Evolutionary conservation across 208 protist species (phyloP).

Genomic region (Trypanosoma avium): DNA sequence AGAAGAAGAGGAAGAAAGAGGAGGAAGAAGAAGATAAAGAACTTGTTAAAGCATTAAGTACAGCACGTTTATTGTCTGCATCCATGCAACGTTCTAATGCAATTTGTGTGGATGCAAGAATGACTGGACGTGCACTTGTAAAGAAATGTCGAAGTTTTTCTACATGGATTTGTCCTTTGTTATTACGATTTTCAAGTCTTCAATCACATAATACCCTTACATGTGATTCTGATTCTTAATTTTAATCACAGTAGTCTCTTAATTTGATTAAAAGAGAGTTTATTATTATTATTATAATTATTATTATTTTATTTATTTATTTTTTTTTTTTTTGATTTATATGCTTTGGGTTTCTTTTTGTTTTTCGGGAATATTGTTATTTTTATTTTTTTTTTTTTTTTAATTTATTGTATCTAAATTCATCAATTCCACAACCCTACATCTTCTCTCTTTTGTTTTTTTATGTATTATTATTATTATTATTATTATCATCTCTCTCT

Average conservation of each 20-base stretch:
- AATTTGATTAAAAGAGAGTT: too few species aligned
- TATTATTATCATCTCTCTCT: not conserved
- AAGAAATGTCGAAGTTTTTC: slow-evolving; percentile 1
- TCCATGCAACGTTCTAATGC: slow-evolving; percentile 17
- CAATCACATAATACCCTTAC: not conserved
- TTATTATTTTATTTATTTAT: not conserved
- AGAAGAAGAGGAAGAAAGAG: not conserved
- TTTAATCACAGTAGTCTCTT: not conserved
- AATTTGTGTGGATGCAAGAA: slow-evolving; percentile 11
- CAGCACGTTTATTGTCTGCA: slow-evolving; percentile 16
- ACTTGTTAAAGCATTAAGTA: not conserved
- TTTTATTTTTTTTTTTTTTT: not conserved
- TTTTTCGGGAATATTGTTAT: not conserved
- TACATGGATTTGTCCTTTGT: slow-evolving; percentile 5
- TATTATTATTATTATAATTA: not conserved
- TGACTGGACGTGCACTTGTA: not conserved
- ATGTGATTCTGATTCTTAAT: not conserved
- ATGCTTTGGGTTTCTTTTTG: not conserved
- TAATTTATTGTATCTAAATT: too few species aligned
- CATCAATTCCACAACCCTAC: too few species aligned
- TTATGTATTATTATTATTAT: not conserved
- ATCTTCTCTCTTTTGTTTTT: not conserved
- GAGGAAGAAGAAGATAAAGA: not conserved
- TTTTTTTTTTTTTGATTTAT: not conserved
- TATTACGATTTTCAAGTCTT: too few species aligned